phyloP scores from a whole-genome alignment of 2,329 filamentous ascomycete genomes.

The Coleophoma crateriformis region DNA sequence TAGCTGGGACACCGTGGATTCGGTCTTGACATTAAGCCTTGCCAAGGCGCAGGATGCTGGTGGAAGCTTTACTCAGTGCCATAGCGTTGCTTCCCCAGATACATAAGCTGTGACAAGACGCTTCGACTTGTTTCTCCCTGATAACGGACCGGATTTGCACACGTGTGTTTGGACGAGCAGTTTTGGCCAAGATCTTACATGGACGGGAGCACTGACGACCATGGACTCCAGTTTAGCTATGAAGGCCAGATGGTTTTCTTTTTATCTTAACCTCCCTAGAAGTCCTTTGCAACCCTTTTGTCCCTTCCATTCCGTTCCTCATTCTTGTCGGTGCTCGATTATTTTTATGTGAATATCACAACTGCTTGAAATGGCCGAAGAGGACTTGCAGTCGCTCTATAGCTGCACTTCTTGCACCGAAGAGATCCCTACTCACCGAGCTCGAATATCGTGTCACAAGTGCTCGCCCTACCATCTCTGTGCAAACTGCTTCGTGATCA shows the following conservation, averaged over 20 bases:
- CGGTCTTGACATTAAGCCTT: too few relatives aligned
- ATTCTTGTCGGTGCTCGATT: background rate
- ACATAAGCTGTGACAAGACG: background rate
- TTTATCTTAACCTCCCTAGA: too few relatives aligned
- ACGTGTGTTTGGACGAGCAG: background rate
- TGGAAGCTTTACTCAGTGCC: too few relatives aligned
- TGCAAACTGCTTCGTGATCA: conserved; percentile 19
- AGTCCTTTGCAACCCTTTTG: background rate
- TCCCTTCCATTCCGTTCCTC: background rate
- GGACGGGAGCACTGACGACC: background rate
- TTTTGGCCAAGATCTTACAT: background rate
- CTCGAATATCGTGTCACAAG: conserved; percentile 4
- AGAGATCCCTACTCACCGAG: conserved; percentile 1
- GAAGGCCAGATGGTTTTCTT: background rate
- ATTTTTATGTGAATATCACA: background rate
- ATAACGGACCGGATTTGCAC: background rate
- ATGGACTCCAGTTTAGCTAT: background rate
- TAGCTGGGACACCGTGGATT: too few relatives aligned
- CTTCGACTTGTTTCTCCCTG: background rate
- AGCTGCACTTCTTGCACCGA: conserved; percentile 2
- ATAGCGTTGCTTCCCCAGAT: background rate
- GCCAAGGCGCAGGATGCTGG: too few relatives aligned
- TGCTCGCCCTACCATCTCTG: conserved; percentile 16
- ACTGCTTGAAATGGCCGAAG: background rate
- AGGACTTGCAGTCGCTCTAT: background rate